phyloP scores from a whole-genome alignment of 345 rosid genomes.

The Hibiscus syriacus region DNA sequence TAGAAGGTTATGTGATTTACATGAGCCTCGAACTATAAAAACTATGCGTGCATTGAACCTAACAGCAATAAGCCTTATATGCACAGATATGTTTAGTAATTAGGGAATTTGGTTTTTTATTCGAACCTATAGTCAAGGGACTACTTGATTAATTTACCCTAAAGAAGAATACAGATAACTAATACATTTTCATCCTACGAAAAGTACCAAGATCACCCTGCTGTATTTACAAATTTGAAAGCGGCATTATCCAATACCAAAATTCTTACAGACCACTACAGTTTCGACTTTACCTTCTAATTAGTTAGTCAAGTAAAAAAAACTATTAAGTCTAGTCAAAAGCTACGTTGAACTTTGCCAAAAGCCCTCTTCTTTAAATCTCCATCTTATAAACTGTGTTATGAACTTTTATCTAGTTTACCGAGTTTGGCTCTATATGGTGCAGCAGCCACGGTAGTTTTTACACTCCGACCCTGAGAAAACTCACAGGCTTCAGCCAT shows the following conservation, averaged over 20 bases:
- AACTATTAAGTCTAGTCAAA: conserved; percentile 21
- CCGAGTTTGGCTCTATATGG: conserved; percentile 42
- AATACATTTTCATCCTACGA: conserved; percentile 3
- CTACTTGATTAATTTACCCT: too few relatives aligned
- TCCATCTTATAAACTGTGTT: conserved; percentile 19
- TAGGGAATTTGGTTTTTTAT: too few relatives aligned
- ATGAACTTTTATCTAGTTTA: conserved; percentile 30
- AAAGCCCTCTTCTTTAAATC: not conserved
- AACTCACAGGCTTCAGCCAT: conserved; percentile 44
- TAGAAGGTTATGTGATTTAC: not conserved
- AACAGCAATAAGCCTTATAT: not conserved
- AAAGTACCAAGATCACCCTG: conserved; percentile 3
- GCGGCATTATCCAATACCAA: conserved; percentile 26
- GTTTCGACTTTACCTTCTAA: conserved; percentile 18
- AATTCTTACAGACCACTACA: conserved; percentile 17
- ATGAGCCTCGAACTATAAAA: not conserved
- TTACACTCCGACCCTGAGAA: conserved; percentile 43
- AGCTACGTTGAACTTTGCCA: conserved; percentile 5
- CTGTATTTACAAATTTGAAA: conserved; percentile 45
- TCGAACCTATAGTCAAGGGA: too few relatives aligned
- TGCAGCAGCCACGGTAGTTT: conserved; percentile 27
- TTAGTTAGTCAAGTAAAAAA: conserved; percentile 20
- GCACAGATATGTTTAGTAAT: too few relatives aligned
- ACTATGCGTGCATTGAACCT: not conserved
- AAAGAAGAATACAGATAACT: not conserved